phyloP scores from a whole-genome alignment of 257 asterid genomes.

The Jaltomata sinuosa region DNA sequence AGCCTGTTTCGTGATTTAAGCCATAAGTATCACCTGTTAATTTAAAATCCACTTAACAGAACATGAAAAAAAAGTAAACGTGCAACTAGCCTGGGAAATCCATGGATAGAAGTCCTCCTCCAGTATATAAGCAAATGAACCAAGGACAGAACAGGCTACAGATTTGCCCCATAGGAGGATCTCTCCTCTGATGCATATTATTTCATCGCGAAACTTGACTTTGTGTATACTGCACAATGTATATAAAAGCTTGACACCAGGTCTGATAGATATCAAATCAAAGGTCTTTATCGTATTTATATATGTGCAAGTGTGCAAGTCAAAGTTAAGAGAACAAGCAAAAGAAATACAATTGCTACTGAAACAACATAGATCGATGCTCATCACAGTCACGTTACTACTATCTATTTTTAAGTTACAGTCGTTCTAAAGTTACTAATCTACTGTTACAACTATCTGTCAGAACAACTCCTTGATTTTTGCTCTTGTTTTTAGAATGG shows the following conservation, averaged over 20 bases:
- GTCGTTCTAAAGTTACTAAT: too few relatives aligned
- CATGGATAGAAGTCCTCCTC: background rate
- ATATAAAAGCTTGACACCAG: background rate
- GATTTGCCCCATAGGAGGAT: background rate
- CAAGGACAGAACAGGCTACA: constrained; percentile 84
- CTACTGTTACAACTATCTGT: too few relatives aligned
- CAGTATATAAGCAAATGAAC: constrained; percentile 72
- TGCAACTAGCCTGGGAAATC: background rate
- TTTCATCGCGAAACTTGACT: background rate
- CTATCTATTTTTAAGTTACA: too few relatives aligned
- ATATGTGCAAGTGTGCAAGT: too few relatives aligned
- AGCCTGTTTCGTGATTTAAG: constrained; percentile 39
- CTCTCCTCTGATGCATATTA: background rate
- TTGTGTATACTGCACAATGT: background rate
- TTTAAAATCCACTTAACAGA: background rate
- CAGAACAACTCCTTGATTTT: too few relatives aligned
- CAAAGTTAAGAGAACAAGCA: too few relatives aligned
- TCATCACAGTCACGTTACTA: too few relatives aligned
- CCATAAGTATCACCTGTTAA: background rate
- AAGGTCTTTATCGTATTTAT: too few relatives aligned
- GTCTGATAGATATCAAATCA: background rate
- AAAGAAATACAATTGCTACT: too few relatives aligned
- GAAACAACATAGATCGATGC: too few relatives aligned
- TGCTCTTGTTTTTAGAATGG: too few relatives aligned
- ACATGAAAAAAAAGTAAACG: background rate